These are phyloP conservation scores for Phycomyces blakesleeanus DNA, from an alignment of 192 early-diverging fungal species.

Conservation along the genomic window DNA sequence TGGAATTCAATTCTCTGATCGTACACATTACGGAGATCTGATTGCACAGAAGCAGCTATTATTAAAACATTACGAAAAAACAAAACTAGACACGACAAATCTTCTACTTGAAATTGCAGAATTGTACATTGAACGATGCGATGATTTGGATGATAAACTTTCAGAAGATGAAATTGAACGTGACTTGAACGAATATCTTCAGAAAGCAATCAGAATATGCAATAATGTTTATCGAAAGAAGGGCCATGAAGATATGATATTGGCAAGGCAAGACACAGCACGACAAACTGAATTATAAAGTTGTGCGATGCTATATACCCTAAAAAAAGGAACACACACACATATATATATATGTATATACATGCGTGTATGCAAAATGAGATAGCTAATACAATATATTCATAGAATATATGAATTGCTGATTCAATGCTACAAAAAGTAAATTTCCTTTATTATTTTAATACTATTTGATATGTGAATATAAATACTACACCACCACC, in stretches of 20 bases:
- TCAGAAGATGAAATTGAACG: background rate
- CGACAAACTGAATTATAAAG: background rate
- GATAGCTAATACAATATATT: background rate
- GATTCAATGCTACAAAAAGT: slow-evolving; percentile 15
- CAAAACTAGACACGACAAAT: slow-evolving; percentile 1
- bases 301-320: too few species aligned
- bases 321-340: too few species aligned
- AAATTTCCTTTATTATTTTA: background rate
- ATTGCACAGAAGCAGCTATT: slow-evolving; percentile 12
- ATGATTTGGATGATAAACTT: slow-evolving; percentile 4
- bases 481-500: too few species aligned
- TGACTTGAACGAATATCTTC: background rate
- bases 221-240: background rate
- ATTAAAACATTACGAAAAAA: background rate
- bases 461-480: too few species aligned
- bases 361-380: too few species aligned
- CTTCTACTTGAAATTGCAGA: slow-evolving; percentile 16
- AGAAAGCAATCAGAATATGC: slow-evolving; percentile 10
- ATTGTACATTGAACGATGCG: slow-evolving; percentile 1
- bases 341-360: too few species aligned
- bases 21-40: slow-evolving; percentile 13
- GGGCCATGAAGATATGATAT: background rate
- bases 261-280: slow-evolving; percentile 13
- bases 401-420: background rate
- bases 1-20: slow-evolving; percentile 19